Evolutionary conservation across 495 filamentous ascomycete species (phyloP).

Genomic region (Penicillium daleae): DNA sequence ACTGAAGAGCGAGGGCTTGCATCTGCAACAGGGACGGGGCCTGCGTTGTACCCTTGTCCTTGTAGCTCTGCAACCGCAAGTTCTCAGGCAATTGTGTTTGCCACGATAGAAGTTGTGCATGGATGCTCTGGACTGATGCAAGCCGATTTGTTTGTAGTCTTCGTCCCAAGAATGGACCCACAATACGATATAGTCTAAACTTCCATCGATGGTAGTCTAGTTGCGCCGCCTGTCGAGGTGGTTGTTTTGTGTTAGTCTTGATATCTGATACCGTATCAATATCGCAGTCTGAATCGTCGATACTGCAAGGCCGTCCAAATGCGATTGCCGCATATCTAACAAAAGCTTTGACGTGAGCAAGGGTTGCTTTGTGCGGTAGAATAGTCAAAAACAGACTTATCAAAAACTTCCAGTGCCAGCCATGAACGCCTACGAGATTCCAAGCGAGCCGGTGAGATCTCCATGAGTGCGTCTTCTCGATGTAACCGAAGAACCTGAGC

Average conservation of each 20-base stretch:
- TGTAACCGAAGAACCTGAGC: not conserved
- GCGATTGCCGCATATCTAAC: not conserved
- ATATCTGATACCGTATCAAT: not conserved
- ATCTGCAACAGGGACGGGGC: not conserved
- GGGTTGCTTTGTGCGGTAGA: not conserved
- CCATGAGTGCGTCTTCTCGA: not conserved
- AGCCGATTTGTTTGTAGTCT: not conserved
- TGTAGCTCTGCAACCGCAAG: not conserved
- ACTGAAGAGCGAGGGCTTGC: not conserved
- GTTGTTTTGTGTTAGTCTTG: not conserved
- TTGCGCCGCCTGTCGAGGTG: not conserved
- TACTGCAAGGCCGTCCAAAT: not conserved
- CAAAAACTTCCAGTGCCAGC: not conserved
- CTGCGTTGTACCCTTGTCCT: not conserved
- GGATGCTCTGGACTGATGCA: not conserved
- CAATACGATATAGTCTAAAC: not conserved
- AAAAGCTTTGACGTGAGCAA: not conserved
- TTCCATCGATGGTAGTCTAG: not conserved
- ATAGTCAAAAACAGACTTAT: not conserved
- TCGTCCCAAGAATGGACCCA: not conserved
- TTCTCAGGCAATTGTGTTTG: not conserved
- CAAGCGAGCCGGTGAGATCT: not conserved
- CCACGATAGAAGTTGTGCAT: not conserved
- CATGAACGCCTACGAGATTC: not conserved
- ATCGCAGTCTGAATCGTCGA: not conserved